Evolutionary conservation across 805 yeast species (phyloP).

Genomic region (Pichia cabralensis): DNA sequence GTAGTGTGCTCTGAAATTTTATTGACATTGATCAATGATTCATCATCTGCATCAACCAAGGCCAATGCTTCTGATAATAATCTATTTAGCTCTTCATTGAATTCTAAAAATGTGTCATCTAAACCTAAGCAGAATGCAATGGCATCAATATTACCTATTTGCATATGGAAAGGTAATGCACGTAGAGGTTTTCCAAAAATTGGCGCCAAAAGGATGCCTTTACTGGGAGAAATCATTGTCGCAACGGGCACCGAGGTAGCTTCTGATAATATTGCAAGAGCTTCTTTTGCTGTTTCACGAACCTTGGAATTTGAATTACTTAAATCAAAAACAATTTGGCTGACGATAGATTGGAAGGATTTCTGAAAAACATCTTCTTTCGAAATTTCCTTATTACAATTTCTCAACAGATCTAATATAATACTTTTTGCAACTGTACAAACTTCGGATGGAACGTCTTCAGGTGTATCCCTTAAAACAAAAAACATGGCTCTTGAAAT

Average conservation of each 20-base stretch:
- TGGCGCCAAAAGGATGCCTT: constrained; percentile 75
- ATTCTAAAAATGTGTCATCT: constrained; percentile 71
- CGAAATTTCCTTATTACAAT: constrained; percentile 54
- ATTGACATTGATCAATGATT: constrained; percentile 81
- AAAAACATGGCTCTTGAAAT: constrained; percentile 79
- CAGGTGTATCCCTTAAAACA: constrained; percentile 81
- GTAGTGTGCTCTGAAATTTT: constrained; percentile 80
- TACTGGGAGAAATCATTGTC: constrained; percentile 72
- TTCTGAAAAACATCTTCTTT: constrained; percentile 57
- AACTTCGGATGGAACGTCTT: constrained; percentile 77
- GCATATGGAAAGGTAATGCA: constrained; percentile 97
- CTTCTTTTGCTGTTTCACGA: constrained; percentile 68
- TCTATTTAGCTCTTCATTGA: constrained; percentile 82
- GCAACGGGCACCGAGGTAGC: constrained; percentile 62
- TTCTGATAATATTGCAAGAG: constrained; percentile 58
- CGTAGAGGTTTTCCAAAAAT: constrained; percentile 94
- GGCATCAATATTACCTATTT: constrained; percentile 96
- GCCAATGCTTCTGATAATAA: constrained; percentile 85
- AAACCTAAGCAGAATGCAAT: constrained; percentile 82
- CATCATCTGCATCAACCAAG: constrained; percentile 95
- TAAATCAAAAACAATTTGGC: constrained; percentile 86
- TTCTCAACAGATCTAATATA: constrained; percentile 50
- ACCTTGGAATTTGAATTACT: constrained; percentile 82
- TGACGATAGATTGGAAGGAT: constrained; percentile 70
- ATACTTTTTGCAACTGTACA: constrained; percentile 61